phyloP scores from a whole-genome alignment of 495 filamentous ascomycete species.

The Letharia lupina region DNA sequence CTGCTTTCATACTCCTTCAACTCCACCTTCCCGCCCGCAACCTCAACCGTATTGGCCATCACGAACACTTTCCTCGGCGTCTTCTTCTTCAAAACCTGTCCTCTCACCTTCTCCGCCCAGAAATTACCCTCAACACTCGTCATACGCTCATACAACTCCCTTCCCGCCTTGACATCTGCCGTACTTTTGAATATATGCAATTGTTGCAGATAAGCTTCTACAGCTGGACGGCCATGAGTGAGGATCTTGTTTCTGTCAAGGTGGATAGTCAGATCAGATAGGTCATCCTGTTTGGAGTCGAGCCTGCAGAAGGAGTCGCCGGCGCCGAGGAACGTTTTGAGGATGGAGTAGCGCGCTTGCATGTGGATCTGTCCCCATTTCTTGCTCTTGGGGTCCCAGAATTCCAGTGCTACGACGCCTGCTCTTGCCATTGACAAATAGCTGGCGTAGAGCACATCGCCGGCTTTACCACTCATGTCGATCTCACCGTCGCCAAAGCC shows the following conservation, averaged over 20 bases:
- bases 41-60: conserved; percentile 76
- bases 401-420: conserved; percentile 74
- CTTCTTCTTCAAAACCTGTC: conserved; percentile 76
- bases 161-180: conserved; percentile 69
- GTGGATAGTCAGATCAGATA: conserved; percentile 69
- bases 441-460: conserved; percentile 73
- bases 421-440: conserved; percentile 92
- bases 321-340: conserved; percentile 79
- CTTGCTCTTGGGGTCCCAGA: conserved; percentile 73
- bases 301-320: conserved; percentile 76
- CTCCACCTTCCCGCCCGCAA: conserved; percentile 62
- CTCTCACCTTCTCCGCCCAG: conserved; percentile 67
- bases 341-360: conserved; percentile 87
- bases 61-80: conserved; percentile 93
- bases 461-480: conserved; percentile 66
- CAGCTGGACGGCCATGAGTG: conserved; percentile 57
- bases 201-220: conserved; percentile 84
- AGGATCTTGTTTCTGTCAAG: conserved; percentile 81
- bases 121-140: conserved; percentile 60
- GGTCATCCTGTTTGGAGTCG: conserved; percentile 61
- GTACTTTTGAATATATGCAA: conserved; percentile 88
- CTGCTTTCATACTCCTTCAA: conserved; percentile 87
- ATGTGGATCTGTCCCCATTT: conserved; percentile 97
- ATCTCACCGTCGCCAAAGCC: conserved; percentile 69
- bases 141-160: conserved; percentile 71